These are phyloP conservation scores for Colletotrichum paranaense DNA, from an alignment of 2,329 filamentous ascomycete genomes.

Conservation along the genomic window DNA sequence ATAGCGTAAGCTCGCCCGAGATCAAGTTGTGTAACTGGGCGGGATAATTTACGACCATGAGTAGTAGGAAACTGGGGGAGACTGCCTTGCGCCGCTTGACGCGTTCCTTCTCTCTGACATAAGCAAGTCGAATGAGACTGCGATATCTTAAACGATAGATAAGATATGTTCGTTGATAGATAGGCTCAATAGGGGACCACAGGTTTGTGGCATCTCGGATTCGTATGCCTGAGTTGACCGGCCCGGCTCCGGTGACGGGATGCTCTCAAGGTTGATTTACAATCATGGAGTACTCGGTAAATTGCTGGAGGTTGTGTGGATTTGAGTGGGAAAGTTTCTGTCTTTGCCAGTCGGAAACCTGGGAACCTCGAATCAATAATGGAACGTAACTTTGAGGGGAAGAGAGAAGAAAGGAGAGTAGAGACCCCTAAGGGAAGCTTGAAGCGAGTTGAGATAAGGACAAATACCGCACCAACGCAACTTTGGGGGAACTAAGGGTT, in stretches of 20 bases:
- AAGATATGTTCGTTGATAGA: neutral
- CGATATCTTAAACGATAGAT: neutral
- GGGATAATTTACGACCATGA: neutral
- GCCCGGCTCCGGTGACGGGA: conserved; percentile 29
- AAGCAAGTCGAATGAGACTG: neutral
- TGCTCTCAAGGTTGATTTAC: neutral
- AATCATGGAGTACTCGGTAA: neutral
- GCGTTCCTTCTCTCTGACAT: neutral
- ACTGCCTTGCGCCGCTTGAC: neutral
- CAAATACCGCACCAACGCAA: conserved; percentile 23
- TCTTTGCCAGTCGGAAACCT: neutral
- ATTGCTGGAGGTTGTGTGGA: neutral
- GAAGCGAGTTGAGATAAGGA: conserved; percentile 27
- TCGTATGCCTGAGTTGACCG: neutral
- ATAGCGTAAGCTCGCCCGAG: neutral
- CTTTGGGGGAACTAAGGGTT: neutral
- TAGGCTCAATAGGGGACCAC: neutral
- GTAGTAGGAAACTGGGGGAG: neutral
- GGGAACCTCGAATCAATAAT: neutral
- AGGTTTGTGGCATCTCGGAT: neutral
- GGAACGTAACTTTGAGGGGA: conserved; percentile 11
- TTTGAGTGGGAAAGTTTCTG: neutral
- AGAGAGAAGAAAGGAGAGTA: neutral
- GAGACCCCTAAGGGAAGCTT: neutral
- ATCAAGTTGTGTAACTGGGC: neutral